These are phyloP conservation scores for Penicillium palitans DNA, from an alignment of 2,329 filamentous ascomycete species.

Conservation along the genomic window DNA sequence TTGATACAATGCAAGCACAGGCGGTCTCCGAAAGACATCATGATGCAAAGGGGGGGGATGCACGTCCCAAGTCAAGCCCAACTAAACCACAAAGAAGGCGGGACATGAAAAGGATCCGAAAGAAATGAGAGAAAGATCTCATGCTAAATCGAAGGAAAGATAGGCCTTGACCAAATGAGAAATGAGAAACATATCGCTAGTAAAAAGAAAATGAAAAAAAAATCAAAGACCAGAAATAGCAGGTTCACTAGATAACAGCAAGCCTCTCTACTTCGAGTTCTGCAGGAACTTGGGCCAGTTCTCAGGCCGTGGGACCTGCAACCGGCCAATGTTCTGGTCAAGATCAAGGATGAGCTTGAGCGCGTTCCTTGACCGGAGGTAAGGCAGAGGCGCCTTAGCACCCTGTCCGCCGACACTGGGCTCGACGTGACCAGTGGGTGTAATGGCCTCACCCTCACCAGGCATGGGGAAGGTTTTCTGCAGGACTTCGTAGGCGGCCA, in stretches of 20 bases:
- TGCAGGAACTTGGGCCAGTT: conserved; percentile 42
- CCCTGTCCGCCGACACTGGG: conserved; percentile 64
- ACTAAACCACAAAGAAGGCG: conserved; percentile 4
- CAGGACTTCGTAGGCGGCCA: conserved; percentile 91
- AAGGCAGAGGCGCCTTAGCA: conserved; percentile 64
- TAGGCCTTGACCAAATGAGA: conserved; percentile 12
- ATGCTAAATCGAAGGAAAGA: conserved; percentile 25
- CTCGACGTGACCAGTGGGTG: conserved; percentile 62
- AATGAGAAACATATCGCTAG: conserved; percentile 15
- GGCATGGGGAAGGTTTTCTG: conserved; percentile 80
- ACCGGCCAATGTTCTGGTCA: conserved; percentile 85
- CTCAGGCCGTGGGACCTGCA: conserved; percentile 56
- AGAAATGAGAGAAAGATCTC: conserved; percentile 14
- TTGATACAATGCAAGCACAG: conserved; percentile 26
- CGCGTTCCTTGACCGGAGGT: conserved; percentile 78
- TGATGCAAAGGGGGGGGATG: conserved; percentile 8
- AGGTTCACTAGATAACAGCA: conserved; percentile 16
- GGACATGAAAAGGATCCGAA: conserved; percentile 12
- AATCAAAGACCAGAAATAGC: conserved; percentile 23
- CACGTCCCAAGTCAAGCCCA: neutral
- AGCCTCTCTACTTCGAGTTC: conserved; percentile 29
- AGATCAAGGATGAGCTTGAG: conserved; percentile 94
- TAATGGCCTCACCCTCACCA: conserved; percentile 57
- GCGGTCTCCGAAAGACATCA: conserved; percentile 12
- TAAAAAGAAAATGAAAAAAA: neutral